Percentiles rank a stretch among this genome's conserved stretches.
phyloP scores from a whole-genome alignment of 148 eudicot genomes.

The Vaccinium macrocarpon region DNA sequence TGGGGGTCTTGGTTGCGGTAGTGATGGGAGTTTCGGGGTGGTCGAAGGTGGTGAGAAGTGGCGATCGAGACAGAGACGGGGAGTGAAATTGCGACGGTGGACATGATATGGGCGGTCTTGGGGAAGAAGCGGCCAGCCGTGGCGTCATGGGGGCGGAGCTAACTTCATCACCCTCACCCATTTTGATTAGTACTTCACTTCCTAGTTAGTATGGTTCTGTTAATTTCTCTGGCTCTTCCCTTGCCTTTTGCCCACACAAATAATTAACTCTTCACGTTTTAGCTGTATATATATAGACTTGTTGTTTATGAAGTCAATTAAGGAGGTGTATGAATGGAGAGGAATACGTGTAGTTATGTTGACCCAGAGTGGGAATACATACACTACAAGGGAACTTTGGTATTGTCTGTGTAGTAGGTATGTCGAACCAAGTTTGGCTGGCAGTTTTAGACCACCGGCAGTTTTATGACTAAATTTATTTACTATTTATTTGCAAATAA shows the following conservation, averaged over 20 bases:
- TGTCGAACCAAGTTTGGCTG: slow-evolving; percentile 9
- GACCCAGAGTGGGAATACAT: background rate
- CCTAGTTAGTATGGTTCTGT: background rate
- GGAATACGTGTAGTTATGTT: background rate
- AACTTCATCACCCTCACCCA: slow-evolving; percentile 35
- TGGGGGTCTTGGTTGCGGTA: slow-evolving; percentile 24
- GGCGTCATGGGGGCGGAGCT: slow-evolving; percentile 73
- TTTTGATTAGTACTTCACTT: slow-evolving; percentile 8
- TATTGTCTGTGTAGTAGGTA: background rate
- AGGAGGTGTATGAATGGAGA: slow-evolving; percentile 3
- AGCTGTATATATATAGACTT: background rate
- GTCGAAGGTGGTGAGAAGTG: slow-evolving; percentile 41
- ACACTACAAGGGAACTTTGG: background rate
- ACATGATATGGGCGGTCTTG: slow-evolving; percentile 35
- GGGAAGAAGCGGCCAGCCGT: slow-evolving; percentile 30
- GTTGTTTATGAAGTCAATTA: background rate
- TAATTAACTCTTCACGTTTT: background rate
- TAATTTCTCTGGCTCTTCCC: background rate
- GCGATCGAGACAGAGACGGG: slow-evolving; percentile 82
- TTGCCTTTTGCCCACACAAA: slow-evolving; percentile 10
- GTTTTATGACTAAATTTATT: too few species aligned
- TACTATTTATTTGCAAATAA: too few species aligned
- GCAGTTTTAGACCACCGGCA: background rate
- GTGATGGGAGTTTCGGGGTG: background rate
- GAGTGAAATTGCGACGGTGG: slow-evolving; percentile 72